Percentiles rank a stretch among this genome's conserved stretches.
These are phyloP conservation scores for Alternaria metachromatica DNA, from an alignment of 2,329 filamentous ascomycete species.

Conservation along the genomic window DNA sequence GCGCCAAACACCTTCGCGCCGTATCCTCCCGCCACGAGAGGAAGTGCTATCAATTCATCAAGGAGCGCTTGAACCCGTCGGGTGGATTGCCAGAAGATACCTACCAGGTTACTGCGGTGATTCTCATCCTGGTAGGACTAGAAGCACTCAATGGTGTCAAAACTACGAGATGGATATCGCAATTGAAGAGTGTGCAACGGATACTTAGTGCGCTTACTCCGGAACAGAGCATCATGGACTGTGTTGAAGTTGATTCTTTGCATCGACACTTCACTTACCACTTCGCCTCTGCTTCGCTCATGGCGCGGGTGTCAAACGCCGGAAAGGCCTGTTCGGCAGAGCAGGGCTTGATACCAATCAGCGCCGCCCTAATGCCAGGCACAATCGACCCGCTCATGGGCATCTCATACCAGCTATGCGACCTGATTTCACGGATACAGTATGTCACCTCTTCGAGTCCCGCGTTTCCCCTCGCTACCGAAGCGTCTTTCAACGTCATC, in stretches of 20 bases:
- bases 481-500: constrained; percentile 42
- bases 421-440: constrained; percentile 43
- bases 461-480: constrained; percentile 41
- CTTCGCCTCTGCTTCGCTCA: constrained; percentile 44
- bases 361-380: constrained; percentile 25
- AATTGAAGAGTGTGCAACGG: constrained; percentile 41
- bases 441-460: constrained; percentile 41
- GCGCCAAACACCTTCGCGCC: constrained; percentile 36
- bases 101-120: constrained; percentile 45
- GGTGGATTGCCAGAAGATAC: constrained; percentile 36
- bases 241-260: constrained; percentile 43
- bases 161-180: constrained; percentile 45
- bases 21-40: constrained; percentile 42
- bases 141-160: constrained; percentile 46
- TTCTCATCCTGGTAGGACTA: constrained; percentile 42
- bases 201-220: constrained; percentile 36
- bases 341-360: constrained; percentile 25
- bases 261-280: constrained; percentile 48
- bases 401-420: constrained; percentile 44
- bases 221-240: constrained; percentile 32
- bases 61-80: constrained; percentile 35
- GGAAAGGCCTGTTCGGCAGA: constrained; percentile 23
- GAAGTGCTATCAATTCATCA: constrained; percentile 43
- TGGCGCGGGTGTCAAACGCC: constrained; percentile 36
- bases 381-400: constrained; percentile 48